Base-by-base conservation (phyloP, 495 filamentous ascomycete species). In the Penicillium taxi region DNA sequence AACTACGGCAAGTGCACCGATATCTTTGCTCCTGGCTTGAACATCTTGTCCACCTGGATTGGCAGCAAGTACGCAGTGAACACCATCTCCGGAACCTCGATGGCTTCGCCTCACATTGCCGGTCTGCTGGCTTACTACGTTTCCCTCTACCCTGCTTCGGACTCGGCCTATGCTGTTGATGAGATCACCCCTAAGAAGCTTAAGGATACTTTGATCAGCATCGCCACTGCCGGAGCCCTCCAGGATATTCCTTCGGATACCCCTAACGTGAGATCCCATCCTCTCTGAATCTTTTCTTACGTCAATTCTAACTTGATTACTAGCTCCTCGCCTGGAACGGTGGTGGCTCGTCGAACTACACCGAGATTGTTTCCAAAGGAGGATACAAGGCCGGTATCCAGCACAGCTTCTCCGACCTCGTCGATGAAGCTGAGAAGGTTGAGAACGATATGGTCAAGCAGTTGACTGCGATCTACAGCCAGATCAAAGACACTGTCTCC, bases 1-100 rank as follows among this genome's bases (percentile, higher is more conserved):
- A 99, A 99, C 81, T 96, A 80, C 66, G 93, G 93, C 61, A 90
- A 88, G 76, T 99, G 93, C 75, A 94, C 90, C 58, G 88, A 96
- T 62, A 96, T 99, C 72, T 99, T 99, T 58, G 93, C 88, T 38
- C 93, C 93, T 35, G 93, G 93, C 51, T 73, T 96, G 32, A 95
- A 87, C 80, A 96, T 99, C 48, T 73, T 82, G 39, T 96, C 93
- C 20, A 95, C 91, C 63, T 99, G 93, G 93, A 91, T 87, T 52
- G 93, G 93, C 55, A 86, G 83, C 80, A 80, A 90, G 58, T 80
- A 84, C 55, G 88, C 89, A 49, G 73, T 80, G 67, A 99, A 99
- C 76, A 94, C 85, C 61, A 99, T 99, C 69, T 99, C 93, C 18
- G 93, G 93, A 49, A 99, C 93, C 40, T 99, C 93, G 18, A 99